These are phyloP conservation scores for Cadophora sp. DNA, from an alignment of 2,329 filamentous ascomycete species.

Conservation along the genomic window DNA sequence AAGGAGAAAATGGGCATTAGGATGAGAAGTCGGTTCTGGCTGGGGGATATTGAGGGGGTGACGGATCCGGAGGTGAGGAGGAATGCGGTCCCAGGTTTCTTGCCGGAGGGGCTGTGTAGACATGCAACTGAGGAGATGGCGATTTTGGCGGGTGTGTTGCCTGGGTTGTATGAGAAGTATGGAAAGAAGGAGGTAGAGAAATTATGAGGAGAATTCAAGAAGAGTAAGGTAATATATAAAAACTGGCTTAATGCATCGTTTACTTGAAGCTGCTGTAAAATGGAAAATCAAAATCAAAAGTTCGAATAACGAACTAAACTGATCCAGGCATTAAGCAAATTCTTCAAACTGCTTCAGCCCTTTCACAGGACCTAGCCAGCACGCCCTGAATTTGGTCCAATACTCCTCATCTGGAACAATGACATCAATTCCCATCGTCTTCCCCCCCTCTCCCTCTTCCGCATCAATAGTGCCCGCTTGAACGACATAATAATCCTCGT, in stretches of 20 bases:
- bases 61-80: constrained; percentile 19
- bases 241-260: too few relatives aligned
- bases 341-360: constrained; percentile 11
- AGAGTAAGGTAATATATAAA: too few relatives aligned
- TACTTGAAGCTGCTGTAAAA: not conserved
- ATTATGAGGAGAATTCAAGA: not conserved
- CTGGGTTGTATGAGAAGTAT: constrained; percentile 21
- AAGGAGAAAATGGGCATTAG: constrained; percentile 23
- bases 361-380: constrained; percentile 10
- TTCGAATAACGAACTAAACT: not conserved
- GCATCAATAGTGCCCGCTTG: constrained; percentile 17
- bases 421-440: constrained; percentile 13
- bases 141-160: constrained; percentile 17
- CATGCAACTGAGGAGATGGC: constrained; percentile 25
- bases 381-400: constrained; percentile 18
- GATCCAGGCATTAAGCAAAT: constrained; percentile 10
- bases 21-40: constrained; percentile 23
- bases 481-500: constrained; percentile 17
- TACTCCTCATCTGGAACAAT: constrained; percentile 16
- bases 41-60: constrained; percentile 22
- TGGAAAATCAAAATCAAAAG: too few relatives aligned
- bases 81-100: constrained; percentile 1
- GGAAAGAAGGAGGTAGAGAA: constrained; percentile 7
- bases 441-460: not conserved
- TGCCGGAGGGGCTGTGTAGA: constrained; percentile 19